Base-by-base conservation (phyloP, 345 rosid species). In the Bruguiera sexangula region DNA sequence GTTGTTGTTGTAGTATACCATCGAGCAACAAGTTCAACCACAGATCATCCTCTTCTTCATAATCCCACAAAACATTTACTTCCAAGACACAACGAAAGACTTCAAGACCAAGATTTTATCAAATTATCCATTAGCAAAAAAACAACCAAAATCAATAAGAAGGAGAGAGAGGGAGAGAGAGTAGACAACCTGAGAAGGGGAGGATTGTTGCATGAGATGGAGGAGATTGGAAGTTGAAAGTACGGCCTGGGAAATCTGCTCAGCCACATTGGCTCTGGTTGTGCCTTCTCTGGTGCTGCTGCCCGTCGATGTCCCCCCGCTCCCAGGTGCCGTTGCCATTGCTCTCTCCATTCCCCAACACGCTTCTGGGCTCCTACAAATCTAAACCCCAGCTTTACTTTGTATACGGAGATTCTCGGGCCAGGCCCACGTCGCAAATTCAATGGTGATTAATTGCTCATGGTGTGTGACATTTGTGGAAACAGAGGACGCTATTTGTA, bases 151-250 rank as follows among this genome's bases (percentile, higher is more conserved):
- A 54, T 59, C 51, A 2, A 26, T n/a, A 6, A 63, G 15, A 46
- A 5, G 58, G 21, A 61, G 20, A 9, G 16, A 43, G 15, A 59
- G 13, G 22, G 57, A 59, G 65, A 67, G 59, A 51, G 16, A 54
- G 26, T 10, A 18, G 36, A 64, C 50, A 63, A 57, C 98, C 88
- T 89, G 91, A 37, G 93, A 81, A 78, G 90, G 66, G 71, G 94
- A 90, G n/a, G 98, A 86, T 24, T 85, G 90, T 62, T 90, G 92
- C 88, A 88, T 90, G 64, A 93, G 85, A 39, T 89, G 87, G 51
- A 93, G 90, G 67, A 91, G 94, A 60, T 91, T 91, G 72, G 93
- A 82, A 60, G 94, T 91, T 68, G 97, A 90, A 76, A 80, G 90
- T 1, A 93, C 83, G 19, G 96, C 83, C 75, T 93, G 96, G 1